These are phyloP conservation scores for Saraca asoca DNA, from an alignment of 331 rosid genomes.

Conservation along the genomic window DNA sequence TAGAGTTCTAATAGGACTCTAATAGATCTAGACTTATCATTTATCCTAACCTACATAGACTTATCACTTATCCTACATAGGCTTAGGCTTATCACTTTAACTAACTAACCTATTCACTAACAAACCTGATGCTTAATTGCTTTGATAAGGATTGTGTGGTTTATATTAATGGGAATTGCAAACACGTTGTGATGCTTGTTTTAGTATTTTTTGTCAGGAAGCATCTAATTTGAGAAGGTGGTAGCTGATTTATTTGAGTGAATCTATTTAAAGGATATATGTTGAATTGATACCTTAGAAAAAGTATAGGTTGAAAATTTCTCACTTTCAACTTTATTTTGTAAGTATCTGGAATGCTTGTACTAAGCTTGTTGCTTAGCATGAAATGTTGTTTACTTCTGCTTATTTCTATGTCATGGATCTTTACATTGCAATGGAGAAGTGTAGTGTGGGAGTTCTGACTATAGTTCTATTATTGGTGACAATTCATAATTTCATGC, in stretches of 20 bases:
- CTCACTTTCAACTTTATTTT: neutral
- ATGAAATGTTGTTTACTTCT: neutral
- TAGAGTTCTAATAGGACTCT: no score
- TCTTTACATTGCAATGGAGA: no score
- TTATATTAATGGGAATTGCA: neutral
- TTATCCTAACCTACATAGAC: no score
- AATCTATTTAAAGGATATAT: neutral
- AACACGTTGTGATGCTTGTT: slow-evolving; percentile 13
- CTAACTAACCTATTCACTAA: no score
- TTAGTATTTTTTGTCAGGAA: slow-evolving; percentile 1
- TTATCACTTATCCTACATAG: no score
- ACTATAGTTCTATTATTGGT: slow-evolving; percentile 1
- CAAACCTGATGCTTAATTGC: neutral
- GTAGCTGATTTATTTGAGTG: neutral
- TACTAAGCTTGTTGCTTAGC: neutral
- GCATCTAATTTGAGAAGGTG: neutral
- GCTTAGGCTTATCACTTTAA: no score
- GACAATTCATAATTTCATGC: neutral
- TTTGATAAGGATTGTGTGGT: slow-evolving; percentile 24
- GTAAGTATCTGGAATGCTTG: slow-evolving; percentile 10
- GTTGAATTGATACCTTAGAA: neutral
- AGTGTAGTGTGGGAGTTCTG: slow-evolving; percentile 12
- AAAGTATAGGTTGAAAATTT: no score
- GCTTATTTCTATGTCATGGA: no score
- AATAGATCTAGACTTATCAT: no score